Conservation (phyloP, 768 basidiomycete species). For the Mycena floridula region DNA sequence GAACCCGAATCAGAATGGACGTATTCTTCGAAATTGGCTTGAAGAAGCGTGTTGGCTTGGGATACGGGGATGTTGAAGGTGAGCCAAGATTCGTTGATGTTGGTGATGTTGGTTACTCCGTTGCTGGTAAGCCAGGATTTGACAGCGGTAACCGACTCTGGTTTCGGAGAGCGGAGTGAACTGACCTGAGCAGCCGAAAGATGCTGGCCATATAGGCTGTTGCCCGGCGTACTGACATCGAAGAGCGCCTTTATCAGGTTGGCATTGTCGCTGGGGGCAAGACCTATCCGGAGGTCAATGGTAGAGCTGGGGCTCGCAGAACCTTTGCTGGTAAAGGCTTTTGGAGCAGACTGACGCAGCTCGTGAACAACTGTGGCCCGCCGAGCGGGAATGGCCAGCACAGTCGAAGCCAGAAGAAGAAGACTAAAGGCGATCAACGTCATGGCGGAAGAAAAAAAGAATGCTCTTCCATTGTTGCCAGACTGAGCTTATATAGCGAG, state of each 20-base stretch:
- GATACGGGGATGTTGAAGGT: constrained; percentile 20
- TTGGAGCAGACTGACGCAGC: neutral
- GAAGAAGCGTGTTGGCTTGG: constrained; percentile 24
- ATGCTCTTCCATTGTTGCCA: too few species aligned
- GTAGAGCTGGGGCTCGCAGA: neutral
- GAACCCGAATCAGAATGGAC: constrained; percentile 19
- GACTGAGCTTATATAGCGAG: too few species aligned
- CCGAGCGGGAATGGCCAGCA: neutral
- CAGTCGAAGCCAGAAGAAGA: neutral
- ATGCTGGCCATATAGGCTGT: constrained; percentile 1
- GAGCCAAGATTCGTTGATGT: constrained; percentile 22
- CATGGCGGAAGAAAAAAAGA: too few species aligned
- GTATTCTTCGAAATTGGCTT: constrained; percentile 24
- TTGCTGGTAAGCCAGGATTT: neutral
- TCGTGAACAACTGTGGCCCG: neutral
- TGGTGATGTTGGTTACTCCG: constrained; percentile 2
- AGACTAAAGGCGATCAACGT: too few species aligned
- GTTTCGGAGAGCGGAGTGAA: neutral
- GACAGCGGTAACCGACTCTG: neutral
- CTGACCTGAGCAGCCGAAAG: neutral
- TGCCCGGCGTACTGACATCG: constrained; percentile 1
- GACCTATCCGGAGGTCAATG: neutral
- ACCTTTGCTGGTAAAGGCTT: neutral
- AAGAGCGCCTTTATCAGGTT: constrained; percentile 17
- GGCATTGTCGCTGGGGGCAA: neutral